A percentile compares a stretch with the other conserved stretches of the same genome.
phyloP scores from a whole-genome alignment of 106 monocot genomes.

The Dioscorea zingiberensis region DNA sequence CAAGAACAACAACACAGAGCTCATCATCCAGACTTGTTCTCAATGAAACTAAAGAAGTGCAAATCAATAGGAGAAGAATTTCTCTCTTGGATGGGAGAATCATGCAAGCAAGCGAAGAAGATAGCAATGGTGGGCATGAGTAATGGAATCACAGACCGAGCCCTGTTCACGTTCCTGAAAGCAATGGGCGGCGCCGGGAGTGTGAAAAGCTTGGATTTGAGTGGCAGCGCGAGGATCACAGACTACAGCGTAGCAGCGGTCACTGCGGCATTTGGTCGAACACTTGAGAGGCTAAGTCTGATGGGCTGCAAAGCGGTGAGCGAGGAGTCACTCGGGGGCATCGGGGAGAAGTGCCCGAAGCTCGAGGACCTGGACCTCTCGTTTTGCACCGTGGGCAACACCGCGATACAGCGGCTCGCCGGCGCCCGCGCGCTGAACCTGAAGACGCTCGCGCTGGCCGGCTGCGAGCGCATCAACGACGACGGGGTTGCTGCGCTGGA shows the following conservation, averaged over 20 bases:
- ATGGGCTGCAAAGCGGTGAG: not conserved
- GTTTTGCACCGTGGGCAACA: not conserved
- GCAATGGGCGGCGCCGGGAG: not conserved
- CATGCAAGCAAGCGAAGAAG: not conserved
- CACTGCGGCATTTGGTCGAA: not conserved
- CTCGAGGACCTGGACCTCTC: not conserved
- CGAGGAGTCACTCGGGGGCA: not conserved
- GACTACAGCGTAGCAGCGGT: not conserved
- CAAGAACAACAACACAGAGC: too few relatives aligned
- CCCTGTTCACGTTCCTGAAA: not conserved
- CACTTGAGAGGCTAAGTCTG: not conserved
- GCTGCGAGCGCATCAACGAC: not conserved
- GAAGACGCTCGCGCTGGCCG: not conserved
- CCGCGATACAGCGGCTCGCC: not conserved
- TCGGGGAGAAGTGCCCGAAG: not conserved
- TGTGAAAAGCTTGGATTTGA: not conserved
- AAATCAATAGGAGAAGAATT: not conserved
- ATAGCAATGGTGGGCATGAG: not conserved
- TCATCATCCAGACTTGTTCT: not conserved
- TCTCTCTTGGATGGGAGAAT: not conserved
- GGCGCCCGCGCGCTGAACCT: not conserved
- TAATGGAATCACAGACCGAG: not conserved
- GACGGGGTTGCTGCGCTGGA: not conserved
- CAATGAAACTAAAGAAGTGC: constrained; percentile 7
- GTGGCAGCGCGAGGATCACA: not conserved